A percentile compares a stretch with the other conserved stretches of the same genome.
phyloP scores from a whole-genome alignment of 495 filamentous ascomycete genomes.

The Mycothermus thermophilus region DNA sequence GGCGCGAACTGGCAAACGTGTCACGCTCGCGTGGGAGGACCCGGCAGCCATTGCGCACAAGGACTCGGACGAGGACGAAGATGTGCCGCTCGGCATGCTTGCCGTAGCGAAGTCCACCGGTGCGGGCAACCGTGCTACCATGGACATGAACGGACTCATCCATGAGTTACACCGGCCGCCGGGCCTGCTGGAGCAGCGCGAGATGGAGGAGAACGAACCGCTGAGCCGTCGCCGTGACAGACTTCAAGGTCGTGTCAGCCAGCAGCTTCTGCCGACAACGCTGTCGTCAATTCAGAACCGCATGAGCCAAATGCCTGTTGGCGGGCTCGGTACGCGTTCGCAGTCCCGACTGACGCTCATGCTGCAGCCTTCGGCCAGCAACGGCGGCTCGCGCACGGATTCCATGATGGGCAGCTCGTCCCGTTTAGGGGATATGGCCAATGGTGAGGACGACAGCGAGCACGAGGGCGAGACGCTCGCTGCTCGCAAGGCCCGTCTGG shows the following conservation, averaged over 20 bases:
- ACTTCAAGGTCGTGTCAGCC: conserved; percentile 42
- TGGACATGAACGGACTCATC: conserved; percentile 38
- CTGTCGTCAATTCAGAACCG: conserved; percentile 22
- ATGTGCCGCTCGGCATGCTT: conserved; percentile 76
- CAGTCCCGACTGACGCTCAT: conserved; percentile 15
- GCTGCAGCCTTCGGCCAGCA: conserved; percentile 2
- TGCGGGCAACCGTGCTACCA: conserved; percentile 17
- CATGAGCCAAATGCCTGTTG: conserved; percentile 27
- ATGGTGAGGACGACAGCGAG: conserved; percentile 16
- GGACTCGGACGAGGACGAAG: conserved; percentile 46
- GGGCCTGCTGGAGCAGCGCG: conserved; percentile 70
- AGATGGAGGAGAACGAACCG: conserved; percentile 86
- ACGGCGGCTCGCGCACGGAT: conserved; percentile 3
- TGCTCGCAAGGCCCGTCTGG: conserved; percentile 57
- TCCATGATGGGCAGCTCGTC: conserved; percentile 2
- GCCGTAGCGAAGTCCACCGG: conserved; percentile 47
- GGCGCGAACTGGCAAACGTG: conserved; percentile 54
- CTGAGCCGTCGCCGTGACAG: conserved; percentile 66
- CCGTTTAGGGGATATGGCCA: not conserved
- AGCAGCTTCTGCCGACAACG: conserved; percentile 9
- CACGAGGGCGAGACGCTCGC: conserved; percentile 65
- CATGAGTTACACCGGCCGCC: conserved; percentile 48
- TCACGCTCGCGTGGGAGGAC: conserved; percentile 85
- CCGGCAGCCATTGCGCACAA: conserved; percentile 29
- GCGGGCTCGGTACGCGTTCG: conserved; percentile 10